Evolutionary conservation across 73 alveolate species (phyloP).

Genomic region (Diophrys sp.): DNA sequence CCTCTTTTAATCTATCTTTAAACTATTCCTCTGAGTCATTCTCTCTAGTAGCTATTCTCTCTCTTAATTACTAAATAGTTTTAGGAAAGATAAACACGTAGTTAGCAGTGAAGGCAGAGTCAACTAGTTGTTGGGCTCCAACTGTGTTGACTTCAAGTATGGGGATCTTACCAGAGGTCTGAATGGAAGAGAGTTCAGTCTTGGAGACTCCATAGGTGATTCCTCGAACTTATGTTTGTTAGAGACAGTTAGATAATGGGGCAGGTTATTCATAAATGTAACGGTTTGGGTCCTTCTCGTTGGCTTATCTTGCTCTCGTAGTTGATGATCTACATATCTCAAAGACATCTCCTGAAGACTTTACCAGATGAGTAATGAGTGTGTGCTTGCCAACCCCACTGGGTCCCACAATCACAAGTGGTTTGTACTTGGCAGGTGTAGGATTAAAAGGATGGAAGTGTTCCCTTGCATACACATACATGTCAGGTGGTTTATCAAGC

Average conservation of each 20-base stretch:
- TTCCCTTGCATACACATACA: conserved; percentile 81
- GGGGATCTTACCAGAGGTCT: conserved; percentile 72
- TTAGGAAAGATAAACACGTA: too few species aligned
- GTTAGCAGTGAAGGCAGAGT: too few species aligned
- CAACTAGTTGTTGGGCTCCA: too few species aligned
- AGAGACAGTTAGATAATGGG: conserved; percentile 71
- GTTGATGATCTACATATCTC: conserved; percentile 45
- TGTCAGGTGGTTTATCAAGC: conserved; percentile 88
- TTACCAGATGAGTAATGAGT: conserved; percentile 51
- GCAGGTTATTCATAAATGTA: conserved; percentile 55
- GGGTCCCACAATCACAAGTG: conserved; percentile 85
- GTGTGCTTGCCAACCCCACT: too few species aligned
- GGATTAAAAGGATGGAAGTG: too few species aligned
- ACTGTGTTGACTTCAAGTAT: too few species aligned
- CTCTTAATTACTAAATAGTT: too few species aligned
- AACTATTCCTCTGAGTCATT: too few species aligned
- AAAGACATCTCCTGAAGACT: conserved; percentile 68
- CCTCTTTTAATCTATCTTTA: conserved; percentile 62
- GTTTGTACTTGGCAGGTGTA: too few species aligned
- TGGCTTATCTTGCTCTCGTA: conserved; percentile 40
- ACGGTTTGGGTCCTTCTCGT: too few species aligned
- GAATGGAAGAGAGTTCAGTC: conserved; percentile 64
- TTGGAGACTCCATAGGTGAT: conserved; percentile 68
- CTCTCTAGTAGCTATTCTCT: conserved; percentile 68
- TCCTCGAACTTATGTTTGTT: conserved; percentile 60